phyloP scores from a whole-genome alignment of 2,329 filamentous ascomycete genomes.

The Phialemonium atrogriseum region DNA sequence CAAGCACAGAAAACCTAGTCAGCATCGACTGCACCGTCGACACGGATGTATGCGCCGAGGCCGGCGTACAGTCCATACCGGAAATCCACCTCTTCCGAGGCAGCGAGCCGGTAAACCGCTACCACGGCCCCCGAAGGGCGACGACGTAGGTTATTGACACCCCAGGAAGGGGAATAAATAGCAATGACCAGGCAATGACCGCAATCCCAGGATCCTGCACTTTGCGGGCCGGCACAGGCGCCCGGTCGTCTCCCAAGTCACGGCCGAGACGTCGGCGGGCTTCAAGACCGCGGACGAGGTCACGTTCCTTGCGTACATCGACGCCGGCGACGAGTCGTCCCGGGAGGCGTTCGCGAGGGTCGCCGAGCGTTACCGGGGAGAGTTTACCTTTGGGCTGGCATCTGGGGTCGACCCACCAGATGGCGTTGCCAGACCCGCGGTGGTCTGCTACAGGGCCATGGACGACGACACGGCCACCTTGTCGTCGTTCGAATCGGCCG shows the following conservation, averaged over 20 bases:
- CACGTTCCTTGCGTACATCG: conserved; percentile 22
- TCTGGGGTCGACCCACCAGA: conserved; percentile 9
- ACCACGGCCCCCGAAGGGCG: conserved; percentile 12
- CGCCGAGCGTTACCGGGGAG: conserved; percentile 18
- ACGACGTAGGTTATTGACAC: conserved; percentile 10
- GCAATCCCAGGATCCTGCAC: conserved; percentile 13
- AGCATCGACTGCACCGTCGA: conserved; percentile 15
- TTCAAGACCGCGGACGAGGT: conserved; percentile 23
- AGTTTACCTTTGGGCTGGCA: conserved; percentile 25
- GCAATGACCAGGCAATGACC: background rate
- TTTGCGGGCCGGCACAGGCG: conserved; percentile 17
- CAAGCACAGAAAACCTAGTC: conserved; percentile 8
- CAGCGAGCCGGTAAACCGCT: conserved; percentile 7
- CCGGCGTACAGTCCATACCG: conserved; percentile 9
- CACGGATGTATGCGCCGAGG: conserved; percentile 8
- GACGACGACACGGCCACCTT: conserved; percentile 18
- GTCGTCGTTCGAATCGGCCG: conserved; percentile 7
- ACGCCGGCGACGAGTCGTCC: conserved; percentile 10
- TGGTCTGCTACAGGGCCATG: conserved; percentile 21
- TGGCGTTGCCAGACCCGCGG: conserved; percentile 8
- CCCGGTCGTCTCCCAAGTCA: conserved; percentile 16
- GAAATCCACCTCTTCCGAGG: conserved; percentile 13
- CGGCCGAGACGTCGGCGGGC: conserved; percentile 9
- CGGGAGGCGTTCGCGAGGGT: conserved; percentile 14
- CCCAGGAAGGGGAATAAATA: background rate